Percentiles rank a stretch among this genome's conserved stretches.
phyloP scores from a whole-genome alignment of 805 yeast genomes.

The Metschnikowia sp. region DNA sequence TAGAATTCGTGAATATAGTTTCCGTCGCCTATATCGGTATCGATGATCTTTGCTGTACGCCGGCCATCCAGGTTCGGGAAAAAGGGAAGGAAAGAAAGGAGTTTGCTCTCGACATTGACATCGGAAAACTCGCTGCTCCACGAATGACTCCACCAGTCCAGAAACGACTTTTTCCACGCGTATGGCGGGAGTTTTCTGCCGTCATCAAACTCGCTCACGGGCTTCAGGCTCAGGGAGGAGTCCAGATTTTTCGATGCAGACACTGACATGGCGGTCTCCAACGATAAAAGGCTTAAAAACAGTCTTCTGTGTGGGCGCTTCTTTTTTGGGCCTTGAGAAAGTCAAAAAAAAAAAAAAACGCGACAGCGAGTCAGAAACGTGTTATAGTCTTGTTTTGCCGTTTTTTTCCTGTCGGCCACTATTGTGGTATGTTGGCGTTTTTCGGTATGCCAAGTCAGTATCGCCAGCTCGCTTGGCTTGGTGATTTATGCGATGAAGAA shows the following conservation, averaged over 20 bases:
- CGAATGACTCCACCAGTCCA: slow-evolving; percentile 17
- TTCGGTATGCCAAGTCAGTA: too few relatives aligned
- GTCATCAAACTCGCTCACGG: slow-evolving; percentile 14
- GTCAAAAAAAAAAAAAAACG: background rate
- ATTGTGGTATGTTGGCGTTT: too few relatives aligned
- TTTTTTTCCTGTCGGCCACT: too few relatives aligned
- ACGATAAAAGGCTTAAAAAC: too few relatives aligned
- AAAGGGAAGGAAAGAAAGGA: slow-evolving; percentile 58
- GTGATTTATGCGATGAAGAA: too few relatives aligned
- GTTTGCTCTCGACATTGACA: slow-evolving; percentile 29
- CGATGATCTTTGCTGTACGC: slow-evolving; percentile 44
- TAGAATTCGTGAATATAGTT: slow-evolving; percentile 74
- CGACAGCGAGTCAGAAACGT: too few relatives aligned
- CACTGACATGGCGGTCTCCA: background rate
- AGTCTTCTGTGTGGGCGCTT: too few relatives aligned
- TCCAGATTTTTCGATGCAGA: background rate
- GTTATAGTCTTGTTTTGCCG: too few relatives aligned
- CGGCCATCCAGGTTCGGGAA: slow-evolving; percentile 51
- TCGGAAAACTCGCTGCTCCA: slow-evolving; percentile 20
- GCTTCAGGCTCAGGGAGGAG: background rate
- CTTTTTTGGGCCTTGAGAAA: background rate
- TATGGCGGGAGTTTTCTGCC: slow-evolving; percentile 16
- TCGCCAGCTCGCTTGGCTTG: too few relatives aligned
- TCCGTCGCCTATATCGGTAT: slow-evolving; percentile 54
- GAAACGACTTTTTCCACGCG: slow-evolving; percentile 14